phyloP scores from a whole-genome alignment of 192 early-diverging fungal species.

The Backusella parvicylindrica region DNA sequence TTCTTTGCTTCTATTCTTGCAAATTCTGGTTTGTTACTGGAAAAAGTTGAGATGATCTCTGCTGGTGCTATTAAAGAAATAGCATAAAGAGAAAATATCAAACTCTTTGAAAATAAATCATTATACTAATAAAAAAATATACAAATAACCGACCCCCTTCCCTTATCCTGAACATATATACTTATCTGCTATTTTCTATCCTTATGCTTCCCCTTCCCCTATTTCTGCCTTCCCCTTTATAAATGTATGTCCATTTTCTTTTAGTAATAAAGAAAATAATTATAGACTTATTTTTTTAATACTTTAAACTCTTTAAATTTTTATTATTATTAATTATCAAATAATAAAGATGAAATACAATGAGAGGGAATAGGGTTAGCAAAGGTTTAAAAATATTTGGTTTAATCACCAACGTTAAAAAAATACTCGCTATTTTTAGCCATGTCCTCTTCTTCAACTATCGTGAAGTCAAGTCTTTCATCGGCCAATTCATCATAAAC shows the following conservation, averaged over 20 bases:
- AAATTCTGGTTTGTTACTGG: slow-evolving; percentile 9
- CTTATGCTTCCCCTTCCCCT: background rate
- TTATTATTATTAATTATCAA: too few species aligned
- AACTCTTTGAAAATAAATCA: background rate
- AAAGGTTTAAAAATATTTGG: too few species aligned
- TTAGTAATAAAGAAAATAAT: background rate
- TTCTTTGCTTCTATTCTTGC: slow-evolving; percentile 6
- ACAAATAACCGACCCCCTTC: background rate
- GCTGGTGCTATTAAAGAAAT: slow-evolving; percentile 4
- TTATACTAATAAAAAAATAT: background rate
- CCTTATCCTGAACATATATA: background rate
- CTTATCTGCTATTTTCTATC: background rate
- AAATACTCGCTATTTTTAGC: background rate
- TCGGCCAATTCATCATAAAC: background rate
- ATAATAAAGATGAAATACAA: too few species aligned
- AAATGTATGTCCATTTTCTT: background rate
- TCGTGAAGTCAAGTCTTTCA: background rate
- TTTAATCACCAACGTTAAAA: background rate
- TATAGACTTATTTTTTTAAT: background rate
- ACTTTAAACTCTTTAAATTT: too few species aligned
- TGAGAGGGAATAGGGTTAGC: too few species aligned
- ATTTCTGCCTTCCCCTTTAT: background rate
- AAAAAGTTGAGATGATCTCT: slow-evolving; percentile 6
- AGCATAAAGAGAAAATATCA: background rate
- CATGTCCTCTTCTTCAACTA: background rate